Conservation (phyloP, 306 rosid genomes). For the Vicia sativa region DNA sequence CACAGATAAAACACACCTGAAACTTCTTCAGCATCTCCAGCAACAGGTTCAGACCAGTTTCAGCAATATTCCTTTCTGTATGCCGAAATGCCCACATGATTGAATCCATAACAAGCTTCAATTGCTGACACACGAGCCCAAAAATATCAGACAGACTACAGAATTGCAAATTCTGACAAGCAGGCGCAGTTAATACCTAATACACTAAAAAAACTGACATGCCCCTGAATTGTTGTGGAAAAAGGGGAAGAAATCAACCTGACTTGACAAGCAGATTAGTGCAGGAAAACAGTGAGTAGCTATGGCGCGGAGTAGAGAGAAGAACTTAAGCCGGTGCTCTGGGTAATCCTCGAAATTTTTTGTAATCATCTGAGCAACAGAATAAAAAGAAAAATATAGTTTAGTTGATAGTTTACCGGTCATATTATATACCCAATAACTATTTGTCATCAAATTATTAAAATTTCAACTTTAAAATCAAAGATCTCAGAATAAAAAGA, state of each 20-base stretch:
- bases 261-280: constrained; percentile 78
- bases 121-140: constrained; percentile 63
- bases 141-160: constrained; percentile 27
- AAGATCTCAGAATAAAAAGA: background rate
- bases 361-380: constrained; percentile 75
- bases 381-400: constrained; percentile 8
- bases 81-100: constrained; percentile 98
- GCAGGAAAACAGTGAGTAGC: constrained; percentile 96
- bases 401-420: constrained; percentile 8
- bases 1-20: constrained; percentile 56
- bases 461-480: constrained; percentile 6
- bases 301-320: constrained; percentile 92
- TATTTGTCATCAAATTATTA: background rate
- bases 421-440: constrained; percentile 1
- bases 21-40: constrained; percentile 88
- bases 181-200: background rate
- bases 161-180: constrained; percentile 18
- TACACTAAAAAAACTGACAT: background rate
- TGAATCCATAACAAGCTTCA: constrained; percentile 98
- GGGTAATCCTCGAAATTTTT: constrained; percentile 96
- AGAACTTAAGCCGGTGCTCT: constrained; percentile 96
- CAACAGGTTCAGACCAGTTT: constrained; percentile 80
- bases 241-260: constrained; percentile 53
- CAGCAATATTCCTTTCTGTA: constrained; percentile 96
- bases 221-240: background rate